Conservation (phyloP, 2,329 filamentous ascomycete species). For the Cladosporium velox region DNA sequence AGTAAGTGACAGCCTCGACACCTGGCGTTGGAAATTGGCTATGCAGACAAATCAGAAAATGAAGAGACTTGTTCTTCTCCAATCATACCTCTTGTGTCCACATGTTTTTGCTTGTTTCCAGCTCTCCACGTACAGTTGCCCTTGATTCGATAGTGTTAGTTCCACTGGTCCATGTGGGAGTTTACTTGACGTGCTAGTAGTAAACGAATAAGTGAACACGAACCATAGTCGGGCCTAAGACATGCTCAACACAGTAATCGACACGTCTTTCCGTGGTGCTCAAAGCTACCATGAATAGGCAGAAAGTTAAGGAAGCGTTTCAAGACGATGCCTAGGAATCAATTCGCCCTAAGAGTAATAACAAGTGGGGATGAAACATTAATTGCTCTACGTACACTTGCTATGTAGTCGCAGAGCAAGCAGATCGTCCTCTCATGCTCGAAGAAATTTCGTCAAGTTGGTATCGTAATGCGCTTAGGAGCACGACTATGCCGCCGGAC, state of each 20-base stretch:
- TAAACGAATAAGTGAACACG: not conserved
- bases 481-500: conserved; percentile 5
- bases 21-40: not conserved
- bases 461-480: conserved; percentile 10
- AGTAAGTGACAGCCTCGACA: not conserved
- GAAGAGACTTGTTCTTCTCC: not conserved
- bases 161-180: not conserved
- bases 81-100: too few relatives aligned
- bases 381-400: not conserved
- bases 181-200: not conserved
- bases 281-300: not conserved
- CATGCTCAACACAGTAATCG: not conserved
- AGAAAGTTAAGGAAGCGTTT: not conserved
- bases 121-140: too few relatives aligned
- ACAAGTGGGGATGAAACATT: not conserved
- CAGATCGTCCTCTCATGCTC: not conserved
- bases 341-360: not conserved
- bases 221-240: not conserved
- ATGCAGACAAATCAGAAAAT: not conserved
- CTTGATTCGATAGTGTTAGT: not conserved
- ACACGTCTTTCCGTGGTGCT: not conserved
- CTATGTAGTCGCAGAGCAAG: conserved; percentile 2
- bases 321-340: not conserved
- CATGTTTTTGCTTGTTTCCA: not conserved
- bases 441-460: not conserved